These are phyloP conservation scores for Cladorrhinum samala DNA, from an alignment of 495 filamentous ascomycete genomes.

Conservation along the genomic window DNA sequence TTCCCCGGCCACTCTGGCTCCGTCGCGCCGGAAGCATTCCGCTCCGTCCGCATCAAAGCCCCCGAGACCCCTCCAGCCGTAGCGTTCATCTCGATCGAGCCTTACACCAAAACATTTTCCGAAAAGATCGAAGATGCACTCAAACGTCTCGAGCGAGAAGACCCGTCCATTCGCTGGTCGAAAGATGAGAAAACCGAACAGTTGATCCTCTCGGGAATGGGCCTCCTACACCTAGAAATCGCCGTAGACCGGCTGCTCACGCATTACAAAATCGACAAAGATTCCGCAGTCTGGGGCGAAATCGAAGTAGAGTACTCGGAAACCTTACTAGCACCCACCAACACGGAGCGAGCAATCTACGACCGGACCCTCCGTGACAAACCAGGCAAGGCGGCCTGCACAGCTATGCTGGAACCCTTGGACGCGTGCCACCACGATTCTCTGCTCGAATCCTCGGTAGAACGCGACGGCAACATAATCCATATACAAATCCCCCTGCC, in stretches of 20 bases:
- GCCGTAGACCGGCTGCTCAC: constrained; percentile 79
- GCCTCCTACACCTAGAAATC: constrained; percentile 95
- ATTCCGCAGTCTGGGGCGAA: constrained; percentile 69
- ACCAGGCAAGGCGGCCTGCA: constrained; percentile 68
- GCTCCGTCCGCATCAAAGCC: constrained; percentile 75
- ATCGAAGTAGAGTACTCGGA: constrained; percentile 97
- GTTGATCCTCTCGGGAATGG: constrained; percentile 92
- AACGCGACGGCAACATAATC: constrained; percentile 55
- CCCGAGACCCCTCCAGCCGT: constrained; percentile 89
- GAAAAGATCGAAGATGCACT: constrained; percentile 74
- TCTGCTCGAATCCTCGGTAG: constrained; percentile 25
- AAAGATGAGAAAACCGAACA: constrained; percentile 88
- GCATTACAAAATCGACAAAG: constrained; percentile 74
- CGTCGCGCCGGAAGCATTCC: constrained; percentile 54
- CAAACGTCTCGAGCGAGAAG: constrained; percentile 74
- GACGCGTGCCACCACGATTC: constrained; percentile 33
- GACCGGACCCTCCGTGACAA: constrained; percentile 78
- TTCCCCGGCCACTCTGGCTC: constrained; percentile 47
- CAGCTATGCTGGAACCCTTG: constrained; percentile 58
- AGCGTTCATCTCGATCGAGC: constrained; percentile 90
- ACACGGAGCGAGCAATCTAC: constrained; percentile 54
- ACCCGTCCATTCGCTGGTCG: constrained; percentile 83
- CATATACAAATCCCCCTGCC: constrained; percentile 44
- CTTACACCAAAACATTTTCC: constrained; percentile 68
- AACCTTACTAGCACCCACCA: constrained; percentile 51